Conservation (phyloP, 2,329 filamentous ascomycete species). For the Phyllosticta citribraziliensis region DNA sequence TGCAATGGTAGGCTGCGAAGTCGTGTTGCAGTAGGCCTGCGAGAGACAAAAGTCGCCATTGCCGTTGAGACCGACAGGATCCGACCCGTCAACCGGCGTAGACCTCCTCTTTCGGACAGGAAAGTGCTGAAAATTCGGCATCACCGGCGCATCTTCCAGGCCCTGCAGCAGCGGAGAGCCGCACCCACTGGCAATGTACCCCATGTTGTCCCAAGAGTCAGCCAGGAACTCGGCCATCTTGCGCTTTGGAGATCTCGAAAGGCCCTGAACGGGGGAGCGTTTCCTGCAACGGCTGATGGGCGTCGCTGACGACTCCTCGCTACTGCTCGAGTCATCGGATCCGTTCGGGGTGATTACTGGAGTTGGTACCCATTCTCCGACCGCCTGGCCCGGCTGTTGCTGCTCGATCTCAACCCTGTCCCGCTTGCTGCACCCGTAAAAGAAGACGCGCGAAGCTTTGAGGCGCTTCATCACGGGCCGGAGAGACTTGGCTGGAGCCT, state of each 20-base stretch:
- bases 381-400: not conserved
- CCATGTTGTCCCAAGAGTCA: not conserved
- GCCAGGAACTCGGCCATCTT: not conserved
- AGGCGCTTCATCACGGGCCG: not conserved
- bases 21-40: not conserved
- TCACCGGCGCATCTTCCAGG: not conserved
- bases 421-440: not conserved
- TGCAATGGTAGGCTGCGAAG: not conserved
- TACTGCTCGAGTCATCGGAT: not conserved
- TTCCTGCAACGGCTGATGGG: not conserved
- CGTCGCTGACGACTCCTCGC: not conserved
- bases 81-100: not conserved
- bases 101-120: not conserved
- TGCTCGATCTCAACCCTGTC: not conserved
- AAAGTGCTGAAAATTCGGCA: not conserved
- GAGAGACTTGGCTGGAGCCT: not conserved
- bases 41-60: not conserved
- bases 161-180: not conserved
- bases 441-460: not conserved
- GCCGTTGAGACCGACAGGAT: not conserved
- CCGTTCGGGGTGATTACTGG: not conserved
- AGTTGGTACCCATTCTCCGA: not conserved
- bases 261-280: not conserved
- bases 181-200: not conserved
- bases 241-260: not conserved